phyloP scores from a whole-genome alignment of 495 filamentous ascomycete genomes.

The Aspergillus wentii region DNA sequence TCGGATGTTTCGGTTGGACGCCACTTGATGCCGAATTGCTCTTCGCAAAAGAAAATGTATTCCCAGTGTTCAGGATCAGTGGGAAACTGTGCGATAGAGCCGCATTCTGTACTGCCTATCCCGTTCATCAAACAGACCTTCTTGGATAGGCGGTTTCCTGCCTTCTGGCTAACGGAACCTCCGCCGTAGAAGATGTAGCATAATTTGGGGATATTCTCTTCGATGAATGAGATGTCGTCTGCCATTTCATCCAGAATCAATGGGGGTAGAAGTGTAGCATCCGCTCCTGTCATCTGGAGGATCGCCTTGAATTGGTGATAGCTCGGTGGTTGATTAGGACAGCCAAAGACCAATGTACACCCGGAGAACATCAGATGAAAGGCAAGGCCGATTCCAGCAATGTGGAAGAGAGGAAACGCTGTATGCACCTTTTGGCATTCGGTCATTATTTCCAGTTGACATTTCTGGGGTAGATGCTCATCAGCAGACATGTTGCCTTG shows the following conservation, averaged over 20 bases:
- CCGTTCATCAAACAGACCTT: conserved; percentile 15
- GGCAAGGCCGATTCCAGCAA: conserved; percentile 1
- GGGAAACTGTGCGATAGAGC: conserved; percentile 27
- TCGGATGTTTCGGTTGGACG: conserved; percentile 14
- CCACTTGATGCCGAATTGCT: conserved; percentile 33
- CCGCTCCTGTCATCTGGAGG: neutral
- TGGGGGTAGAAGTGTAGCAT: conserved; percentile 11
- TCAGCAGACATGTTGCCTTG: neutral
- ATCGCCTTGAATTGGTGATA: conserved; percentile 1
- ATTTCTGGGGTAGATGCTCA: neutral
- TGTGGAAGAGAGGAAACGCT: conserved; percentile 11
- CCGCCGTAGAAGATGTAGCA: conserved; percentile 10
- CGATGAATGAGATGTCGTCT: conserved; percentile 2
- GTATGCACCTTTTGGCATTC: neutral
- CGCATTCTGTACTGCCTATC: conserved; percentile 28
- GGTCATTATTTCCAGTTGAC: neutral
- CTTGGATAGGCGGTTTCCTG: conserved; percentile 13
- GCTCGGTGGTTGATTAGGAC: conserved; percentile 4
- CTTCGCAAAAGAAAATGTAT: conserved; percentile 40
- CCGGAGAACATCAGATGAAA: conserved; percentile 3
- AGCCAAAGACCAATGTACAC: neutral
- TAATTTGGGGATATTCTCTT: conserved; percentile 8
- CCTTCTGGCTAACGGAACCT: conserved; percentile 6
- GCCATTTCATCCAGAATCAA: conserved; percentile 12
- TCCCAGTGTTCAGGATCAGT: conserved; percentile 36